These are phyloP conservation scores for Heliamphora pulchella DNA, from an alignment of 179 eudicot species.

Conservation along the genomic window DNA sequence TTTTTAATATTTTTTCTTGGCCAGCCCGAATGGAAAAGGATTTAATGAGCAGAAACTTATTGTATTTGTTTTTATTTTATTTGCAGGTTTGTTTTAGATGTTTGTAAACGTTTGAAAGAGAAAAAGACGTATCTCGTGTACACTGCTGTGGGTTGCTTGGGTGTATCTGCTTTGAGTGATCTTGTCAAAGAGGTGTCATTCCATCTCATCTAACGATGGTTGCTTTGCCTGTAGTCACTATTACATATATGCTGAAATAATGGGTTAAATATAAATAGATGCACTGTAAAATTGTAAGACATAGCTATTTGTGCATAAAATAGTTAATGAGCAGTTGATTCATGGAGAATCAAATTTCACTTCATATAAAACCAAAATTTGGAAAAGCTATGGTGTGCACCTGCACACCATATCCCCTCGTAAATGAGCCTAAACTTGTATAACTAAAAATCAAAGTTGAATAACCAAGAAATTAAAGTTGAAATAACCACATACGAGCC, in stretches of 20 bases:
- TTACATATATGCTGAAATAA: neutral
- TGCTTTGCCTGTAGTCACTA: neutral
- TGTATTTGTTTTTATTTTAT: slow-evolving; percentile 8
- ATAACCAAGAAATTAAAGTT: too few species aligned
- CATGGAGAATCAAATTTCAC: neutral
- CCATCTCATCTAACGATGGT: neutral
- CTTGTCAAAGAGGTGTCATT: slow-evolving; percentile 70
- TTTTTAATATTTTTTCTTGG: too few species aligned
- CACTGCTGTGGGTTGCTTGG: slow-evolving; percentile 81
- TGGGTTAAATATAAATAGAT: neutral
- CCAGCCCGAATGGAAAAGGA: neutral
- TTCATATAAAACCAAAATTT: too few species aligned
- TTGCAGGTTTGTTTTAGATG: slow-evolving; percentile 69
- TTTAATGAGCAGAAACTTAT: neutral
- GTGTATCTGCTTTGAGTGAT: slow-evolving; percentile 69
- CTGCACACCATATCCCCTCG: too few species aligned
- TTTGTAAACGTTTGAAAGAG: slow-evolving; percentile 68
- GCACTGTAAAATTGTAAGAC: neutral
- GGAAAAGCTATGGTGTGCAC: too few species aligned
- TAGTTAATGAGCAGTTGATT: neutral
- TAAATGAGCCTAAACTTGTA: too few species aligned
- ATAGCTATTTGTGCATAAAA: neutral
- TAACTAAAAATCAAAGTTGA: too few species aligned
- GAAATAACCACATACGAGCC: too few species aligned
- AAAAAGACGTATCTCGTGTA: slow-evolving; percentile 68